These are phyloP conservation scores for Suhomyces taliae DNA, from an alignment of 1,139 yeast genomes.

Conservation along the genomic window DNA sequence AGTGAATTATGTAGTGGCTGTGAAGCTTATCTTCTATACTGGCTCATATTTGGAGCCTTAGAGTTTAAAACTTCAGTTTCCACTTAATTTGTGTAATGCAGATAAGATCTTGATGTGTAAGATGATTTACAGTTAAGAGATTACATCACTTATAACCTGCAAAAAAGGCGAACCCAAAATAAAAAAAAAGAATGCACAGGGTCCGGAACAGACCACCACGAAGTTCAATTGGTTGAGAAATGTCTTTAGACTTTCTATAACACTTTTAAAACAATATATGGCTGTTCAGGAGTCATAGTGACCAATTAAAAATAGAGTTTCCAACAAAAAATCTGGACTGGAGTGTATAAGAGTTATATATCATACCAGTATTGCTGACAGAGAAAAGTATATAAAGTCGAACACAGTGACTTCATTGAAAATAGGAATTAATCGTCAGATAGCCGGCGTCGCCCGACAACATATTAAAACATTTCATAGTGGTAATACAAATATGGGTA, in stretches of 20 bases:
- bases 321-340: background rate
- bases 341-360: conserved; percentile 2
- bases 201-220: background rate
- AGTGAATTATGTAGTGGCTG: no score
- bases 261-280: background rate
- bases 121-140: background rate
- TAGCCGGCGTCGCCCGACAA: conserved; percentile 7
- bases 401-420: conserved; percentile 9
- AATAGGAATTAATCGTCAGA: conserved; percentile 6
- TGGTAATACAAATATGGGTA: conserved; percentile 33
- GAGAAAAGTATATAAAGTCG: background rate
- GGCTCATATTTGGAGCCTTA: no score
- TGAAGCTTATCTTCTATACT: no score
- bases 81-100: no score
- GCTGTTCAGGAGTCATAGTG: background rate
- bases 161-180: conserved; percentile 2
- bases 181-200: background rate
- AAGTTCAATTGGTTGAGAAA: conserved; percentile 3
- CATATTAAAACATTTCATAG: conserved; percentile 3
- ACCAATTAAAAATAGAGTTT: background rate
- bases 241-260: conserved; percentile 1
- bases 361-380: background rate
- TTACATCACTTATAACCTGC: conserved; percentile 9
- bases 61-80: no score
- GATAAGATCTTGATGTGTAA: background rate